These are phyloP conservation scores for Cordyceps cicadae DNA, from an alignment of 2,329 filamentous ascomycete genomes.

Conservation along the genomic window DNA sequence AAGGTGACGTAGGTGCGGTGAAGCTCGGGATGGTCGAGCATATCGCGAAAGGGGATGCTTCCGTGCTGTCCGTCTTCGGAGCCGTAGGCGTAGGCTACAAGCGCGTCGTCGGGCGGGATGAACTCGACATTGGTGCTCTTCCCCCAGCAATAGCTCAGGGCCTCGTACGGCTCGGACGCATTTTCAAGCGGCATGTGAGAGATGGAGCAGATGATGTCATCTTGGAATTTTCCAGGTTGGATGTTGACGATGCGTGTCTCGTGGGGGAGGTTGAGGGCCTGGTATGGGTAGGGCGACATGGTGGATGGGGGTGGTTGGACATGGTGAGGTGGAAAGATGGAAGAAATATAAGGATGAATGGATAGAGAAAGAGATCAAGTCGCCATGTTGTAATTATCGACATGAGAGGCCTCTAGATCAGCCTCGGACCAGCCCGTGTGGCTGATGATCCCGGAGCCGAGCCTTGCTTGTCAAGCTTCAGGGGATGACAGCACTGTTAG, in stretches of 20 bases:
- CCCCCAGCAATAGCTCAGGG: background rate
- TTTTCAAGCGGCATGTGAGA: background rate
- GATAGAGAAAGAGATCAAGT: too few species aligned
- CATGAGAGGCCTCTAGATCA: background rate
- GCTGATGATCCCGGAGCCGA: too few species aligned
- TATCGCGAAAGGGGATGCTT: background rate
- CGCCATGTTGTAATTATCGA: background rate
- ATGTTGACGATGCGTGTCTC: constrained; percentile 12
- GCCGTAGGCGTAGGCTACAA: background rate
- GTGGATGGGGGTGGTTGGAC: background rate
- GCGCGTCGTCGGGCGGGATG: background rate
- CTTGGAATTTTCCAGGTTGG: constrained; percentile 5
- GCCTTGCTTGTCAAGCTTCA: background rate
- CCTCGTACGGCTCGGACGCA: background rate
- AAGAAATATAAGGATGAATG: too few species aligned
- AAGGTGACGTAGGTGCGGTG: background rate
- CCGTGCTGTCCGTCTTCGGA: background rate
- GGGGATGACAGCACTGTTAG: background rate
- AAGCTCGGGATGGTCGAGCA: background rate
- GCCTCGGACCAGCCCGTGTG: too few species aligned
- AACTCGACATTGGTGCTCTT: constrained; percentile 1
- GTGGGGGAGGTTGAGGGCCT: constrained; percentile 1
- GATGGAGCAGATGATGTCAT: constrained; percentile 4
- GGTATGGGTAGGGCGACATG: constrained; percentile 11
- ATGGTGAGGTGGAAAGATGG: too few species aligned